A percentile compares a stretch with the other conserved stretches of the same genome.
Conservation (phyloP, 2,329 filamentous ascomycete genomes). For the Cadophora malorum region DNA sequence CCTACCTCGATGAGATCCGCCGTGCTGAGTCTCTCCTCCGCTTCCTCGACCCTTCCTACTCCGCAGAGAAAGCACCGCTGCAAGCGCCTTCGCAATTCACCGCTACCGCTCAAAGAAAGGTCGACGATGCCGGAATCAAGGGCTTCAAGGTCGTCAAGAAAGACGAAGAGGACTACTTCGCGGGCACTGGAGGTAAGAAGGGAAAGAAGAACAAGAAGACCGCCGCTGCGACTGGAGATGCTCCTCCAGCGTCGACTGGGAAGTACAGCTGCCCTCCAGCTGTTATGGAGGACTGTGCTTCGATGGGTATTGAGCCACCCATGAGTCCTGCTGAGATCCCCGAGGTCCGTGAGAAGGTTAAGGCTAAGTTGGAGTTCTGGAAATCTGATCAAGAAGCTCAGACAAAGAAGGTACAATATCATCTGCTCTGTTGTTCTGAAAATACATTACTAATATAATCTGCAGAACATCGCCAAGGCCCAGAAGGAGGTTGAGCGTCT, state of each 20-base stretch:
- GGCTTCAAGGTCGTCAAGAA: slow-evolving; percentile 85
- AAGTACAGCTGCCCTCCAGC: slow-evolving; percentile 89
- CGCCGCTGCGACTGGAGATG: slow-evolving; percentile 51
- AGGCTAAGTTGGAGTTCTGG: slow-evolving; percentile 90
- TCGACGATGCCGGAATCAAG: slow-evolving; percentile 85
- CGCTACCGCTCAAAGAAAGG: slow-evolving; percentile 80
- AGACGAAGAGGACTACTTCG: slow-evolving; percentile 88
- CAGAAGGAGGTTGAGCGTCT: slow-evolving; percentile 93
- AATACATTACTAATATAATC: slow-evolving; percentile 46
- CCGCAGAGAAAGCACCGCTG: slow-evolving; percentile 69
- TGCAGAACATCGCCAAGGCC: slow-evolving; percentile 95
- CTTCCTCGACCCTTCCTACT: slow-evolving; percentile 83
- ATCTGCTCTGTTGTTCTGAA: neutral
- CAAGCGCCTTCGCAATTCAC: slow-evolving; percentile 75
- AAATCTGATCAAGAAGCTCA: slow-evolving; percentile 88
- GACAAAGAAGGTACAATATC: slow-evolving; percentile 79
- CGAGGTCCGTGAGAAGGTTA: slow-evolving; percentile 82
- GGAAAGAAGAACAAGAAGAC: slow-evolving; percentile 87
- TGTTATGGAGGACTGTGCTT: slow-evolving; percentile 87
- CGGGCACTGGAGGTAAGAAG: slow-evolving; percentile 76
- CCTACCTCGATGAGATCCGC: slow-evolving; percentile 92
- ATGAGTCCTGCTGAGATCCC: slow-evolving; percentile 86
- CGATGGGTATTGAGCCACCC: slow-evolving; percentile 85
- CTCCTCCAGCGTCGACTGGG: slow-evolving; percentile 54
- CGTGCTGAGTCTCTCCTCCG: slow-evolving; percentile 85